These are phyloP conservation scores for Coniosporium tulheliwenetii DNA, from an alignment of 2,329 filamentous ascomycete species.

Conservation along the genomic window DNA sequence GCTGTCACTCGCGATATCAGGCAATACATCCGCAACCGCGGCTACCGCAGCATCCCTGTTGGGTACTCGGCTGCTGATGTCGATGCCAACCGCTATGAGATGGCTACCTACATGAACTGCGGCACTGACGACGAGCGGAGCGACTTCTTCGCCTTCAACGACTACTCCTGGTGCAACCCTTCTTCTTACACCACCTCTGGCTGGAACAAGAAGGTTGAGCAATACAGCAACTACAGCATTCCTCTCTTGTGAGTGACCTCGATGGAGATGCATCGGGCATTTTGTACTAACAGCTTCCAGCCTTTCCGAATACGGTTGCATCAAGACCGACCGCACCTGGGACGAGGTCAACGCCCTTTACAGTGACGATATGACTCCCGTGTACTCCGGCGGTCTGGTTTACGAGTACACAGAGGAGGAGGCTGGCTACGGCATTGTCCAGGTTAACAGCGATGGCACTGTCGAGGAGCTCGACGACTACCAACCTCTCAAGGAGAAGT, in stretches of 20 bases:
- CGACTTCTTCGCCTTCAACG: conserved; percentile 83
- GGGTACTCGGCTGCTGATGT: conserved; percentile 81
- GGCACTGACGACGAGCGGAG: conserved; percentile 68
- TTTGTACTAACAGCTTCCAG: conserved; percentile 9
- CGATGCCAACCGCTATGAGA: conserved; percentile 68
- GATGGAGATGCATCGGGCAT: background rate
- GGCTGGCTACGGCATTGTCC: conserved; percentile 67
- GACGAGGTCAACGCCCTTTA: conserved; percentile 68
- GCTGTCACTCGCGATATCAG: conserved; percentile 68
- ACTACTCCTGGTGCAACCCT: conserved; percentile 73
- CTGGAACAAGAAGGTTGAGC: conserved; percentile 79
- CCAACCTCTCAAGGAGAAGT: conserved; percentile 35
- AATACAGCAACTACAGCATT: conserved; percentile 72
- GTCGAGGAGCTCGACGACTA: conserved; percentile 50
- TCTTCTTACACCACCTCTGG: conserved; percentile 55
- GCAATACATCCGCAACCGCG: conserved; percentile 61
- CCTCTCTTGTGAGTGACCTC: conserved; percentile 51
- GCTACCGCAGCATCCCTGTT: conserved; percentile 54
- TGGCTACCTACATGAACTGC: conserved; percentile 88
- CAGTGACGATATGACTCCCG: conserved; percentile 62
- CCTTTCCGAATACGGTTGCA: conserved; percentile 91
- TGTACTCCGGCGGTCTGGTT: conserved; percentile 91
- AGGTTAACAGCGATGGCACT: conserved; percentile 36
- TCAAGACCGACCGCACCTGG: conserved; percentile 66
- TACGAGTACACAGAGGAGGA: conserved; percentile 84